Evolutionary conservation across 192 early-diverging fungal species (phyloP).

Genomic region (Entomortierella lignicola): DNA sequence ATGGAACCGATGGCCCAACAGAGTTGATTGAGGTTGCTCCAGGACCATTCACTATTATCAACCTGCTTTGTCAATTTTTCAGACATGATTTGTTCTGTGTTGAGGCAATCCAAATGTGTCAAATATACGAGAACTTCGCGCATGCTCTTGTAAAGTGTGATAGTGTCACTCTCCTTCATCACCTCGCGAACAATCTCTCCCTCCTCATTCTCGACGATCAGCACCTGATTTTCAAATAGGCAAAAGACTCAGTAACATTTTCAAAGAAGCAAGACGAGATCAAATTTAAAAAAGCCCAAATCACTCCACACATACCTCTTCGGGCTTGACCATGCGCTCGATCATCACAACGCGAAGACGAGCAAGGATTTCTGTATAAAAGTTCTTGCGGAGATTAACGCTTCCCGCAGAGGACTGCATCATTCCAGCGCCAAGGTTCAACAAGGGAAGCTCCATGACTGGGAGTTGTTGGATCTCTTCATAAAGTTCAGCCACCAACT

Average conservation of each 20-base stretch:
- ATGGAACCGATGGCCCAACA: constrained; percentile 99
- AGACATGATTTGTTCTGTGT: constrained; percentile 97
- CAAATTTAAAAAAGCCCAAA: neutral
- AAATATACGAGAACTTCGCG: constrained; percentile 96
- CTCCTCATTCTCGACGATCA: constrained; percentile 99
- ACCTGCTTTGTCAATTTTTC: constrained; percentile 94
- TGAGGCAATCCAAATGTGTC: constrained; percentile 93
- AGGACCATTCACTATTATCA: constrained; percentile 97
- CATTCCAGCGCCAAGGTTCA: constrained; percentile 68
- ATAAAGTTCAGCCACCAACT: constrained; percentile 90
- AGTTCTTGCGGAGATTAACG: constrained; percentile 72
- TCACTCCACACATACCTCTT: constrained; percentile 74
- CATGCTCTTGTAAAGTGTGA: constrained; percentile 98
- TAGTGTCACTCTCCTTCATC: constrained; percentile 97
- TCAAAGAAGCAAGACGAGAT: too few relatives aligned
- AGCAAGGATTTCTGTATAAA: constrained; percentile 88
- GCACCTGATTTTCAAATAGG: constrained; percentile 60
- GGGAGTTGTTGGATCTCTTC: constrained; percentile 81
- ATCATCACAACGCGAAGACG: constrained; percentile 96
- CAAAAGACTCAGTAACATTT: neutral
- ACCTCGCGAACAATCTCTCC: constrained; percentile 99
- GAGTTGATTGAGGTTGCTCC: constrained; percentile 97
- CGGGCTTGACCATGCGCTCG: constrained; percentile 98
- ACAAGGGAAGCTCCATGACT: constrained; percentile 61
- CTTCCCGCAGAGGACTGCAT: constrained; percentile 57